Evolutionary conservation across 805 yeast genomes (phyloP).

Genomic region (Sugiyamaella mastotermitis): DNA sequence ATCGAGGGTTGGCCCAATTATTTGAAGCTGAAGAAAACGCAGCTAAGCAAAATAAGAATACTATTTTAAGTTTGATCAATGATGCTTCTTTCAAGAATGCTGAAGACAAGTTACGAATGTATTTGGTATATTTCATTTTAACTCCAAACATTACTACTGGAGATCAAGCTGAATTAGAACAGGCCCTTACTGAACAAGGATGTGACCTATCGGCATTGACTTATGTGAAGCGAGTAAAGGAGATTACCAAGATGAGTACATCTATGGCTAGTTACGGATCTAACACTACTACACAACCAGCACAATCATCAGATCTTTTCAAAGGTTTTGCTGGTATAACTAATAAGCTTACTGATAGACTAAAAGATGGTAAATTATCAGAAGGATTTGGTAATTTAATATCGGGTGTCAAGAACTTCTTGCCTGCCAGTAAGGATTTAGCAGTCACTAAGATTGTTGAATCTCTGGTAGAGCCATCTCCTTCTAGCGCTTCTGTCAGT

Average conservation of each 20-base stretch:
- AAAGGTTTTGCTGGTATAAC: constrained; percentile 64
- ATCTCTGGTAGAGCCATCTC: constrained; percentile 77
- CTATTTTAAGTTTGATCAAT: constrained; percentile 48
- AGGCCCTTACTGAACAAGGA: constrained; percentile 50
- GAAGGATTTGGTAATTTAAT: constrained; percentile 89
- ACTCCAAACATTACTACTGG: constrained; percentile 38
- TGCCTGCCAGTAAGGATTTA: constrained; percentile 82
- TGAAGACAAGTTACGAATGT: constrained; percentile 80
- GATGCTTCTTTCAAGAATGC: constrained; percentile 52
- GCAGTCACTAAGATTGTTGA: constrained; percentile 90
- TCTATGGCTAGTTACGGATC: constrained; percentile 15
- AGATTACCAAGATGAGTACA: constrained; percentile 48
- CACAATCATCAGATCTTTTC: constrained; percentile 31
- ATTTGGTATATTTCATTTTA: constrained; percentile 58
- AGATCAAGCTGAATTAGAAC: constrained; percentile 59
- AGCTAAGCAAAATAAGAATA: constrained; percentile 39
- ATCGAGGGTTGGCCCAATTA: constrained; percentile 81
- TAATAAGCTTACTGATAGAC: constrained; percentile 63
- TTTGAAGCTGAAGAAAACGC: constrained; percentile 91
- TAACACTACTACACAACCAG: constrained; percentile 21
- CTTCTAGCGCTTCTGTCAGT: constrained; percentile 38
- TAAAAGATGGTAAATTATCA: constrained; percentile 71
- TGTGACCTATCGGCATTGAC: constrained; percentile 58
- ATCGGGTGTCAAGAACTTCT: constrained; percentile 75
- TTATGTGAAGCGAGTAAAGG: constrained; percentile 78